These are phyloP conservation scores for Penicillium fimorum DNA, from an alignment of 495 filamentous ascomycete genomes.

Conservation along the genomic window DNA sequence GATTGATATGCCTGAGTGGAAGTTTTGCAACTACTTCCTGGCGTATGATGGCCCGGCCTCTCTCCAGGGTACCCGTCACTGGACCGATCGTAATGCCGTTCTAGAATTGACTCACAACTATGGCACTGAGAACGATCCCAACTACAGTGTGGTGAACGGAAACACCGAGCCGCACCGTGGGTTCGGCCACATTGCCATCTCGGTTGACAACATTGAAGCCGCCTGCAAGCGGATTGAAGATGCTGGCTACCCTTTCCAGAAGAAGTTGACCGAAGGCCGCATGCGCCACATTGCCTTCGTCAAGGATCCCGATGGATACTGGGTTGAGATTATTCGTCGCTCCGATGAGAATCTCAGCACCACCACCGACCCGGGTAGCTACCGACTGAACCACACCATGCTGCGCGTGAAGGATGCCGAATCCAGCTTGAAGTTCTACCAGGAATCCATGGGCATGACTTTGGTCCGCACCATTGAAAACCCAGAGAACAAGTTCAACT, in stretches of 20 bases:
- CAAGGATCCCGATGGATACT: slow-evolving; percentile 91
- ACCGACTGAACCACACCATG: slow-evolving; percentile 74
- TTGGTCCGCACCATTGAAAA: slow-evolving; percentile 71
- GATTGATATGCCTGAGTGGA: slow-evolving; percentile 70
- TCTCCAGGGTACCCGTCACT: slow-evolving; percentile 70
- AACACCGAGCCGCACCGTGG: slow-evolving; percentile 84
- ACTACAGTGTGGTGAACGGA: slow-evolving; percentile 81
- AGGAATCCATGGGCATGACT: slow-evolving; percentile 85
- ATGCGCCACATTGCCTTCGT: slow-evolving; percentile 91
- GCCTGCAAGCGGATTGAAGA: slow-evolving; percentile 87
- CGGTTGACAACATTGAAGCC: slow-evolving; percentile 85
- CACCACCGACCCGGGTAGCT: slow-evolving; percentile 51
- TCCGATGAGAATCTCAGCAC: slow-evolving; percentile 52
- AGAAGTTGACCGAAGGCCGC: slow-evolving; percentile 82
- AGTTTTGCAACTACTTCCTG: slow-evolving; percentile 73
- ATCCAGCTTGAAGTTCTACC: slow-evolving; percentile 82
- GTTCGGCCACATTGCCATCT: slow-evolving; percentile 87
- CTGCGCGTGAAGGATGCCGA: slow-evolving; percentile 89
- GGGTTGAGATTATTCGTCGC: slow-evolving; percentile 69
- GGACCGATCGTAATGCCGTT: slow-evolving; percentile 82
- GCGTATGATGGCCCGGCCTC: slow-evolving; percentile 66
- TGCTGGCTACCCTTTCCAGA: slow-evolving; percentile 89
- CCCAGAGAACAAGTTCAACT: slow-evolving; percentile 70
- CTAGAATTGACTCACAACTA: slow-evolving; percentile 97
- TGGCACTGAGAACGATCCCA: slow-evolving; percentile 83